These are phyloP conservation scores for Carnegiea gigantea DNA, from an alignment of 179 eudicot genomes.

Conservation along the genomic window DNA sequence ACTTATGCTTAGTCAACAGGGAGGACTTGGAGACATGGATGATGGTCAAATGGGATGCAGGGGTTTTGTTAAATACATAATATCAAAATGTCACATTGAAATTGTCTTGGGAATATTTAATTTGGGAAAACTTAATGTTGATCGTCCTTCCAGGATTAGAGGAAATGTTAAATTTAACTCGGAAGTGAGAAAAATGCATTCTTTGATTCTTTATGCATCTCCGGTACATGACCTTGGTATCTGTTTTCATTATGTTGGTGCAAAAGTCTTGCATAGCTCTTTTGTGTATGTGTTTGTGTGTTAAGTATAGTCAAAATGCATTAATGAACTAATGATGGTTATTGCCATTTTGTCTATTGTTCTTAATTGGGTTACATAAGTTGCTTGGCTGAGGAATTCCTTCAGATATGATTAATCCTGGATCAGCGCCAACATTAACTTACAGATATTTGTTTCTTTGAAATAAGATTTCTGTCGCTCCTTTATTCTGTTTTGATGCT, in stretches of 20 bases:
- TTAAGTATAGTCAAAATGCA: background rate
- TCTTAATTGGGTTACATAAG: slow-evolving; percentile 24
- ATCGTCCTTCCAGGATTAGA: background rate
- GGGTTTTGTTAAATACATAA: too few species aligned
- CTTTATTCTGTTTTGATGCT: background rate
- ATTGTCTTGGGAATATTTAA: background rate
- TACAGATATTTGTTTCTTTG: slow-evolving; percentile 61
- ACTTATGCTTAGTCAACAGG: background rate
- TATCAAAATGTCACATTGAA: too few species aligned
- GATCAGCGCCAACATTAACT: slow-evolving; percentile 50
- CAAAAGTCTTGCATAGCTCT: too few species aligned
- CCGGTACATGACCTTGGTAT: background rate
- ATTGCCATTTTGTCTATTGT: slow-evolving; percentile 33
- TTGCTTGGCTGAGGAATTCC: slow-evolving; percentile 37
- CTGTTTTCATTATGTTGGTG: background rate
- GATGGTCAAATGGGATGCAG: too few species aligned
- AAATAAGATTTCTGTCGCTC: slow-evolving; percentile 35
- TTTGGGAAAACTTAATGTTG: background rate
- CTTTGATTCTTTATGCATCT: background rate
- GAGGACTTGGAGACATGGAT: background rate
- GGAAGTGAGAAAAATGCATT: background rate
- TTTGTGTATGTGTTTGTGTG: background rate
- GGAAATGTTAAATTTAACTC: background rate
- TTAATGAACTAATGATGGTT: slow-evolving; percentile 7
- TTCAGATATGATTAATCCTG: slow-evolving; percentile 21